A percentile compares a stretch with the other conserved stretches of the same genome.
These are phyloP conservation scores for Lignosus rhinocerotis DNA, from an alignment of 1,284 basidiomycete genomes.

Conservation along the genomic window DNA sequence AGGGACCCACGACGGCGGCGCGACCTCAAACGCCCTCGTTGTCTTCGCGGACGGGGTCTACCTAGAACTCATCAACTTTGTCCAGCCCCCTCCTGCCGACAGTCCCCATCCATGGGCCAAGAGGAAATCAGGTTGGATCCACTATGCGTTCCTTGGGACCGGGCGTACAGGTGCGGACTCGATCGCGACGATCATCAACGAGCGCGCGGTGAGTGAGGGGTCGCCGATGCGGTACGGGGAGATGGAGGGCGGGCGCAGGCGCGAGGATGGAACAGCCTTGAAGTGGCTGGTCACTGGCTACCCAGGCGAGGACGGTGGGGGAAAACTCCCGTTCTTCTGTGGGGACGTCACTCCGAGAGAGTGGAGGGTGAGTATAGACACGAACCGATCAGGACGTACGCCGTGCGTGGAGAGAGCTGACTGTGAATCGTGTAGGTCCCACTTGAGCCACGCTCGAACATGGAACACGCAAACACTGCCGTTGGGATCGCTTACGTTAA, in stretches of 20 bases:
- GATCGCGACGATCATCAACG: constrained; percentile 53
- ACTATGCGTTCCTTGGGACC: constrained; percentile 60
- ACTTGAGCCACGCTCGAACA: constrained; percentile 42
- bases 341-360: constrained; percentile 63
- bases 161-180: constrained; percentile 32
- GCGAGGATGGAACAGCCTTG: constrained; percentile 52
- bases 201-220: constrained; percentile 40
- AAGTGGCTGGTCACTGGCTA: constrained; percentile 59
- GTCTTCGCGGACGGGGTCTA: constrained; percentile 63
- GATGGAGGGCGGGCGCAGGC: constrained; percentile 48
- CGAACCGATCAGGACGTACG: background rate
- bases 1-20: constrained; percentile 61
- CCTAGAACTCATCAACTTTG: constrained; percentile 69
- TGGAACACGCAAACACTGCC: constrained; percentile 48
- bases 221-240: constrained; percentile 46
- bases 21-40: constrained; percentile 65
- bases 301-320: constrained; percentile 24
- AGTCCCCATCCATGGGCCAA: constrained; percentile 56
- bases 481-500: constrained; percentile 48
- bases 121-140: constrained; percentile 62
- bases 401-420: background rate
- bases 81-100: constrained; percentile 46
- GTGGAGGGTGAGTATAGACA: constrained; percentile 49
- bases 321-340: constrained; percentile 67
- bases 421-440: constrained; percentile 43